phyloP scores from a whole-genome alignment of 192 early-diverging fungal species.

The Piromyces finnis region DNA sequence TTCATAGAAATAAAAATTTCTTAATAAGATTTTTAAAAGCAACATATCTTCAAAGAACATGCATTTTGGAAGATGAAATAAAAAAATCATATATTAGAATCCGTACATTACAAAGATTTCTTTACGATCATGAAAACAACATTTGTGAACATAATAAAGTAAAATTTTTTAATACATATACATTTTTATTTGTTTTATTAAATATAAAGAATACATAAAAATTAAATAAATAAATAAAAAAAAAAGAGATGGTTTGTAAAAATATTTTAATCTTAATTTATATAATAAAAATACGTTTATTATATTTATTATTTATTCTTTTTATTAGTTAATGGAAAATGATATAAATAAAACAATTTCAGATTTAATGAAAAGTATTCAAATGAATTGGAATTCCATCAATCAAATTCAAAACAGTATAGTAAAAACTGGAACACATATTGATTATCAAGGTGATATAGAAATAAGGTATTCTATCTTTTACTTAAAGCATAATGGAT shows the following conservation, averaged over 20 bases:
- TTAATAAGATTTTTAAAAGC: constrained; percentile 17
- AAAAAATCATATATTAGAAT: neutral
- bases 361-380: neutral
- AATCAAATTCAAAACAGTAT: neutral
- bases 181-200: no score
- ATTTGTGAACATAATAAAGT: neutral
- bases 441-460: neutral
- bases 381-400: neutral
- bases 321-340: neutral
- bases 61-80: neutral
- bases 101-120: neutral
- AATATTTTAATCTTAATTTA: no score
- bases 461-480: neutral
- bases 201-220: no score
- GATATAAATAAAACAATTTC: neutral
- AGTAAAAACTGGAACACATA: neutral
- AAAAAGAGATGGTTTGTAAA: no score
- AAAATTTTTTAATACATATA: no score
- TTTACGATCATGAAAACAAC: neutral
- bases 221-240: no score
- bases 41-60: neutral
- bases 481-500: no score
- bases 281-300: no score
- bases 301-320: no score
- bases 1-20: constrained; percentile 36